These are phyloP conservation scores for Platanthera zijinensis DNA, from an alignment of 106 monocot genomes.

Conservation along the genomic window DNA sequence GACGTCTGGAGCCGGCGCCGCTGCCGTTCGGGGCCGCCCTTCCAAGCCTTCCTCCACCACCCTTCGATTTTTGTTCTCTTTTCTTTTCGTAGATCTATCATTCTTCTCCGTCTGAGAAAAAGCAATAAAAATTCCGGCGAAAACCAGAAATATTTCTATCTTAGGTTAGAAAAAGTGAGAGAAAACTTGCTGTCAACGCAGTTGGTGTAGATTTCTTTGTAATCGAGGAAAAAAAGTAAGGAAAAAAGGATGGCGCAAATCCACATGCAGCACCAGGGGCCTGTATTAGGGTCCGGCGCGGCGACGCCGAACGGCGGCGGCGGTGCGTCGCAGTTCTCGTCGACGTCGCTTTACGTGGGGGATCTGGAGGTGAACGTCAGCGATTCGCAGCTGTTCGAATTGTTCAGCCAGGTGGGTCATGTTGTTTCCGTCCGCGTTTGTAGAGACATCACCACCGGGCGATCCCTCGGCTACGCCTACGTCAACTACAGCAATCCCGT, in stretches of 20 bases:
- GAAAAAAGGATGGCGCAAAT: background rate
- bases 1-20: background rate
- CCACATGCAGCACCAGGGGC: background rate
- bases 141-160: background rate
- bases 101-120: background rate
- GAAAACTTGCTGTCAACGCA: background rate
- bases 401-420: constrained; percentile 40
- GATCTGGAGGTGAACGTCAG: constrained; percentile 43
- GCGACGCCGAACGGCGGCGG: constrained; percentile 4
- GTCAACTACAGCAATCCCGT: constrained; percentile 41
- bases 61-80: background rate
- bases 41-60: background rate
- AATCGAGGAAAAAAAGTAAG: background rate
- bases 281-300: background rate
- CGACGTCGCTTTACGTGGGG: constrained; percentile 54
- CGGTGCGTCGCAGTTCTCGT: constrained; percentile 13
- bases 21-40: constrained; percentile 10
- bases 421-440: constrained; percentile 57
- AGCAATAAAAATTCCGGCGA: background rate
- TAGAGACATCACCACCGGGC: constrained; percentile 30
- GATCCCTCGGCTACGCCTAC: constrained; percentile 63
- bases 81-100: background rate
- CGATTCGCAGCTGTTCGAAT: constrained; percentile 45
- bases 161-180: background rate
- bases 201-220: background rate